Evolutionary conservation across 306 rosid species (phyloP).

Genomic region (Comarum palustre): DNA sequence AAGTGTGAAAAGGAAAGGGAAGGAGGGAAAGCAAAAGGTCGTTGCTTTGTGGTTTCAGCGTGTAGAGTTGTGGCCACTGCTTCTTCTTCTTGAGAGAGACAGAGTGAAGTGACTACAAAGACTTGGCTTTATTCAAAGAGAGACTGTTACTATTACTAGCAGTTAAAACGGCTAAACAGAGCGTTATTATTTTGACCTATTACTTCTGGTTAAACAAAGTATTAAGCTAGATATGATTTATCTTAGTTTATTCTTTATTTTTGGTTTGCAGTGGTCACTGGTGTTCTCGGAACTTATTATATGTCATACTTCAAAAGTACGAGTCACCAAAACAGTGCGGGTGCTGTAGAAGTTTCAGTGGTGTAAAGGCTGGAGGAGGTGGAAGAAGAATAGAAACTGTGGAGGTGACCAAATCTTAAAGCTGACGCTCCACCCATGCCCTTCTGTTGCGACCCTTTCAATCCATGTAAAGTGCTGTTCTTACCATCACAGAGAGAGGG

Average conservation of each 20-base stretch:
- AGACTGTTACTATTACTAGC: neutral
- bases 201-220: too few species aligned
- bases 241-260: too few species aligned
- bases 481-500: conserved; percentile 10
- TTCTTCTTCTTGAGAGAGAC: neutral
- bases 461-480: conserved; percentile 40
- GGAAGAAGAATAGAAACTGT: neutral
- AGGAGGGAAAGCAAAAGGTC: neutral
- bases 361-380: neutral
- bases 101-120: neutral
- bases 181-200: too few species aligned
- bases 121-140: neutral
- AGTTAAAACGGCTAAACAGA: neutral
- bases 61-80: conserved; percentile 2
- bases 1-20: neutral
- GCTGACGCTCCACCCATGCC: conserved; percentile 38
- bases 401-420: conserved; percentile 58
- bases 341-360: neutral
- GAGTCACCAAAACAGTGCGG: neutral
- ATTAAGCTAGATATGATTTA: too few species aligned
- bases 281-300: too few species aligned
- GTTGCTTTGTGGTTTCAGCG: neutral
- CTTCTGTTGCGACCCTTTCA: conserved; percentile 31
- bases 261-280: too few species aligned
- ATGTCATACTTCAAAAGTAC: neutral